Base-by-base conservation (phyloP, 495 filamentous ascomycete genomes). In the Aspergillus egyptiacus region DNA sequence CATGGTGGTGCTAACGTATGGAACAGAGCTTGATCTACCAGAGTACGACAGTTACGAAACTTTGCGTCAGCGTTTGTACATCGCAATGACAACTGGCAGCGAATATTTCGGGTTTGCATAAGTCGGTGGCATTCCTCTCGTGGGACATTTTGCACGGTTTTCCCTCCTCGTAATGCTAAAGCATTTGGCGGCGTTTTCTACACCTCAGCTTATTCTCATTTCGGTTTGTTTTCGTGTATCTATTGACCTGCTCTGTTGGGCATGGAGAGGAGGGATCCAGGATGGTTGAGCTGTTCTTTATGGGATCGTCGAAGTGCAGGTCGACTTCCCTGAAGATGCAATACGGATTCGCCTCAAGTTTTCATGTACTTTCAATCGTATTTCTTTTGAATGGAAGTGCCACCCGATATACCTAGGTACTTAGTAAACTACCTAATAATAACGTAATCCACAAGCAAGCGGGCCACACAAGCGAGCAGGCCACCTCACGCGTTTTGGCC, bases 61-160 rank as follows among this genome's bases (percentile, higher is more conserved):
- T 59, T 79, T 99, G 35, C 79, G 94, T 24, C 80, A 87, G 57
- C 87, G 91, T 55, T 70, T 97, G 41, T 85, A 94, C 65, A 96
- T 87, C 28, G 93, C 94, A 50, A 91, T 97, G 68, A 97, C 94
- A 3, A 81, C 89, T 48, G 93, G 93, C 31, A 90, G 87, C 71
- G 91, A 96, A 63, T 96, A 97, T 72, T 97, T 99, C 68, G 93
- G 94, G 43, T 97, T 99, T 68, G 93, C 94, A 59, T 97, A 71
- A 59, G 67, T 32, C 42, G 52, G 47, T 49, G 43, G 47, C 46
- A 40, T n/a, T 31, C 8, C 32, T 15, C 15, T 41, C 5, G 7
- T 30, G 28, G 28, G n/a, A 31, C 9, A 20, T 44, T 15, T 28
- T 2, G 9, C 23, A 3, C 30, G 31, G 18, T 6, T 23, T 46